A percentile compares a stretch with the other conserved stretches of the same genome.
These are phyloP conservation scores for Anethum foeniculum DNA, from an alignment of 140 eudicot genomes.

Conservation along the genomic window DNA sequence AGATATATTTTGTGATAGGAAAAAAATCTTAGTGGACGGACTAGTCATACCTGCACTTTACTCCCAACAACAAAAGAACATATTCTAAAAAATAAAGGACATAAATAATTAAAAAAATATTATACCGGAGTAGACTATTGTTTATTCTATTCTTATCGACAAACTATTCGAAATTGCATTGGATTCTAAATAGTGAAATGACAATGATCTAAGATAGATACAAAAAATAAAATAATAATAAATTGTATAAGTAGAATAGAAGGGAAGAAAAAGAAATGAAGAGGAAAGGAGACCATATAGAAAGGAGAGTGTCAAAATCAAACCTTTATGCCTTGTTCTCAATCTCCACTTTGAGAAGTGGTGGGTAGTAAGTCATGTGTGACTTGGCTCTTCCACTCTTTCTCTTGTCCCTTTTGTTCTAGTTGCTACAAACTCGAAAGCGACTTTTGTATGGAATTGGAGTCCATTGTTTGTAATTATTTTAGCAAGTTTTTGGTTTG, in stretches of 20 bases:
- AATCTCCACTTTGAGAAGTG: conserved; percentile 12
- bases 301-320: conserved; percentile 14
- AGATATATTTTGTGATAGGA: background rate
- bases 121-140: background rate
- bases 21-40: background rate
- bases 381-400: background rate
- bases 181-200: background rate
- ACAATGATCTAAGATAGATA: background rate
- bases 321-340: conserved; percentile 10
- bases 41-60: background rate
- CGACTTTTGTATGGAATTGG: background rate
- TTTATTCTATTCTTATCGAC: conserved; percentile 1
- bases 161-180: background rate
- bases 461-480: background rate
- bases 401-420: background rate
- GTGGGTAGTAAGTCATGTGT: conserved; percentile 8
- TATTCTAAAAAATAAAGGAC: background rate
- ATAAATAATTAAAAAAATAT: background rate
- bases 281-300: background rate
- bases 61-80: background rate
- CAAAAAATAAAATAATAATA: background rate
- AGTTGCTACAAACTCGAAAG: background rate
- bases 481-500: too few species aligned
- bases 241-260: background rate
- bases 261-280: background rate